Evolutionary conservation across 345 rosid species (phyloP), one percentile per base, ranked within the genome.

Genomic region (Abelmoschus esculentus): DNA sequence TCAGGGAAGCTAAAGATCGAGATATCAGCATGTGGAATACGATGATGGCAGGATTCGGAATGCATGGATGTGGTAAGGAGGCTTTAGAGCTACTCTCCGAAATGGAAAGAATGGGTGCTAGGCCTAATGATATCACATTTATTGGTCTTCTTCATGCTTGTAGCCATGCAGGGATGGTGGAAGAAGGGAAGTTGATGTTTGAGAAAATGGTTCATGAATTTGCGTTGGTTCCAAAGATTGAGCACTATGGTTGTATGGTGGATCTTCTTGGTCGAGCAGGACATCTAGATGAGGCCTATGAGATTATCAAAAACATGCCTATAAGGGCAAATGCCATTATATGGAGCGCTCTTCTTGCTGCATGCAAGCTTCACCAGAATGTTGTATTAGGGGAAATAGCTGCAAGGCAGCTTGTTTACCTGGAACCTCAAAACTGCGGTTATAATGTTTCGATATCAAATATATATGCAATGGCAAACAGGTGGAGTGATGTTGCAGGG

Each of bases 191-290:
- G 73, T 50, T 11, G 42, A 8, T 71, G 53, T 83, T 84, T 55
- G 18, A 71, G 29, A 76, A 72, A 61, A 80, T 86, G 90, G 67
- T 75, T 22, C 34, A 58, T 22, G 61, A 40, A 26, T 69, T 47
- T 60, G 74, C 46, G 53, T 66, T 81, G 62, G 74, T 64, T 31
- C 90, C 88, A 31, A 80, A 78, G 65, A 67, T 84, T 42, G 84
- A 86, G 74, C 90, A 86, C 71, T 83, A 83, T 40, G 85, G 90
- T 1, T 86, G 90, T 63, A 76, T 84, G 84, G 87, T 84, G 18
- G 88, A 83, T 76, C 81, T 86, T 69, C 82, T 83, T 58, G 85
- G 88, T 40, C 80, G 84, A 75, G 84, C 88, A 17, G 83, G 88
- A 61, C 61, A 50, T 70, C 79, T 86, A 3, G 81, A 84, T 3